phyloP scores from a whole-genome alignment of 768 basidiomycete species.

The Termitomyces eurrhizus region DNA sequence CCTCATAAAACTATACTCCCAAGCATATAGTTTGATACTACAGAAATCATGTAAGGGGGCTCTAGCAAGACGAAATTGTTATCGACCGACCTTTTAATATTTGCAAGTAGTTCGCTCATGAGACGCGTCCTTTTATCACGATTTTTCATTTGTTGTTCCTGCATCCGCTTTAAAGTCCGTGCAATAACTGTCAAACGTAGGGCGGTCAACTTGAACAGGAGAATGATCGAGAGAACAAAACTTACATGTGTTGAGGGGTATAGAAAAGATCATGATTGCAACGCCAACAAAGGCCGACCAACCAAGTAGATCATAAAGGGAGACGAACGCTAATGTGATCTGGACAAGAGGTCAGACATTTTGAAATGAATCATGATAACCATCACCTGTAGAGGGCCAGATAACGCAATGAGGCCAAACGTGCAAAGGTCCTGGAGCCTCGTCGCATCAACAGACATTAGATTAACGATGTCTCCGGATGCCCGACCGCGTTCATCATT shows the following conservation, averaged over 20 bases:
- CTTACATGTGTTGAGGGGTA: constrained; percentile 66
- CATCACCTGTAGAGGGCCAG: constrained; percentile 81
- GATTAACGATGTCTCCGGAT: constrained; percentile 90
- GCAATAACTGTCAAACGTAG: constrained; percentile 47
- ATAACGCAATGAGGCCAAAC: constrained; percentile 80
- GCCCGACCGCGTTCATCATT: constrained; percentile 80
- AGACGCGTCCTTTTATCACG: constrained; percentile 78
- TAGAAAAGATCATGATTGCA: constrained; percentile 79
- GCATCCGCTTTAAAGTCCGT: constrained; percentile 64
- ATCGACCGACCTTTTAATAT: constrained; percentile 69
- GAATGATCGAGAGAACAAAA: background rate
- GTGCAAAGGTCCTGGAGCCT: constrained; percentile 78
- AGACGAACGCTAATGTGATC: constrained; percentile 87
- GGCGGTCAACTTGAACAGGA: background rate
- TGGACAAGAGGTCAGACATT: constrained; percentile 22
- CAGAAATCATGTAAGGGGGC: background rate
- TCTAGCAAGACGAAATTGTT: background rate
- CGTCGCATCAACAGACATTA: constrained; percentile 86
- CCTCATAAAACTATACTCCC: constrained; percentile 89
- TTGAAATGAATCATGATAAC: background rate
- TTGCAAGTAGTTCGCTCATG: constrained; percentile 92
- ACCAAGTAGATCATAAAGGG: constrained; percentile 84
- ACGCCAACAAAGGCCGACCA: constrained; percentile 92
- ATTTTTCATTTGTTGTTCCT: constrained; percentile 91
- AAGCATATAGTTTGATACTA: constrained; percentile 89